phyloP scores from a whole-genome alignment of 2,329 filamentous ascomycete species.

The Xylariomycetidae sp. region DNA sequence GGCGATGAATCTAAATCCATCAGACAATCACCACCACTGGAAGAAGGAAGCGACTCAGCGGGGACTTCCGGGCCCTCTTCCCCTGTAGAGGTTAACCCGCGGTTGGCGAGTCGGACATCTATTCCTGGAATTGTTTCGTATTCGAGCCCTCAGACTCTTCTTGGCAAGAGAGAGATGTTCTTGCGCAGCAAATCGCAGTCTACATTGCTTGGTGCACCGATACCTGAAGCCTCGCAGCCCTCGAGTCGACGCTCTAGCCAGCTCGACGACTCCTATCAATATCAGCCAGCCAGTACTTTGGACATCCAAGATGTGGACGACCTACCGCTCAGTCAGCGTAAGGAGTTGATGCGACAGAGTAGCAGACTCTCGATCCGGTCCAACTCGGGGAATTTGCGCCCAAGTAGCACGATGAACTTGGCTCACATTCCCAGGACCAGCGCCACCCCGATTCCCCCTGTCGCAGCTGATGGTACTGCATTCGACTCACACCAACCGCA shows the following conservation, averaged over 20 bases:
- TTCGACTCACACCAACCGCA: constrained; percentile 53
- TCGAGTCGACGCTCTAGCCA: constrained; percentile 31
- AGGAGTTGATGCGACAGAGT: constrained; percentile 51
- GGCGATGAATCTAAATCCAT: constrained; percentile 12
- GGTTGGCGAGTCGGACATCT: constrained; percentile 20
- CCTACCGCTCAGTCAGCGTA: constrained; percentile 64
- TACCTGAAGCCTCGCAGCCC: constrained; percentile 17
- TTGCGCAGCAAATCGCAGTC: constrained; percentile 46
- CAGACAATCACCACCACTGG: constrained; percentile 13
- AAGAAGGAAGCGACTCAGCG: constrained; percentile 12
- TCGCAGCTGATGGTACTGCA: constrained; percentile 28
- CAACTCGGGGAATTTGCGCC: constrained; percentile 7
- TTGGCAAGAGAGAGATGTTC: constrained; percentile 49
- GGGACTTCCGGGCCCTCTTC: constrained; percentile 12
- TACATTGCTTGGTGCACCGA: constrained; percentile 22
- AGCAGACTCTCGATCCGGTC: constrained; percentile 29
- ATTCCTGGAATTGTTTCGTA: constrained; percentile 44
- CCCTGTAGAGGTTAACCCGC: constrained; percentile 9
- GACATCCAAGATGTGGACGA: constrained; percentile 52
- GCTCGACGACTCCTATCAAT: constrained; percentile 34
- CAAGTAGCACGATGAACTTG: constrained; percentile 9
- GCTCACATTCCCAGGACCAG: constrained; percentile 5
- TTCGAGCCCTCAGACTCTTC: constrained; percentile 47
- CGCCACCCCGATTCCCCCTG: constrained; percentile 9
- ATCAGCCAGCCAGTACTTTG: constrained; percentile 25